Base-by-base conservation (phyloP, 78 protist genomes). In the Salpingoeca rosetta region DNA sequence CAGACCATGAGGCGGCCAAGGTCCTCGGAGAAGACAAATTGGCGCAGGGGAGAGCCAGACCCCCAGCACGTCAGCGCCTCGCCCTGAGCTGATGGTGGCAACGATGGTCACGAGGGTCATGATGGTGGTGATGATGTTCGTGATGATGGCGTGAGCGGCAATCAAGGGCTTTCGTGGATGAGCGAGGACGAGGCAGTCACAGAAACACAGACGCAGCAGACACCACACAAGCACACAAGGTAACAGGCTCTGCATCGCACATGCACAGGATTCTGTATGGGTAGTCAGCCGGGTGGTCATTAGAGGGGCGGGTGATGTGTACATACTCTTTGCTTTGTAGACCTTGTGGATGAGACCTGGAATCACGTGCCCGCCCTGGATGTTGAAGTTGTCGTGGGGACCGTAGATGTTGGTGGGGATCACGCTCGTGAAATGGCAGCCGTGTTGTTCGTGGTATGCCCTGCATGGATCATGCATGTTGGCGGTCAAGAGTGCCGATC, bases 401-500 rank as follows among this genome's bases (percentile, higher is more conserved):
- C 94, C 98, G 82, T 84, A 95, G 77, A 95, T 82, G 92, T 95
- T 95, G 80, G 98, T 95, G 56, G 98, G 98, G 82, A 95, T 93
- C 75, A 93, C 96, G 28, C 91, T 36, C 26, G 96, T 94, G 77
- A 92, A 95, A 81, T 84, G 56, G 87, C 92, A 85, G 38, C 92
- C 93, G 87, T 92, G 74, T 51, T 93, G 92, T 45, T 85, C 92
- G 45, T 87, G 85, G 93, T 93, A 95, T n/a, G 38, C 75, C 40
- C n/a, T n/a, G n/a, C n/a, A n/a, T n/a, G n/a, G n/a, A n/a, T n/a
- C n/a, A n/a, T n/a, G n/a, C n/a, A n/a, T 31, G n/a, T n/a, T n/a
- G n/a, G n/a, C n/a, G n/a, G n/a, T n/a, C n/a, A n/a, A n/a, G n/a
- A n/a, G n/a, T n/a, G n/a, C n/a, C n/a, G n/a, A n/a, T n/a, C n/a